Evolutionary conservation across 441 rosid species (phyloP).

Genomic region (Bocquillonia castaneifolia): DNA sequence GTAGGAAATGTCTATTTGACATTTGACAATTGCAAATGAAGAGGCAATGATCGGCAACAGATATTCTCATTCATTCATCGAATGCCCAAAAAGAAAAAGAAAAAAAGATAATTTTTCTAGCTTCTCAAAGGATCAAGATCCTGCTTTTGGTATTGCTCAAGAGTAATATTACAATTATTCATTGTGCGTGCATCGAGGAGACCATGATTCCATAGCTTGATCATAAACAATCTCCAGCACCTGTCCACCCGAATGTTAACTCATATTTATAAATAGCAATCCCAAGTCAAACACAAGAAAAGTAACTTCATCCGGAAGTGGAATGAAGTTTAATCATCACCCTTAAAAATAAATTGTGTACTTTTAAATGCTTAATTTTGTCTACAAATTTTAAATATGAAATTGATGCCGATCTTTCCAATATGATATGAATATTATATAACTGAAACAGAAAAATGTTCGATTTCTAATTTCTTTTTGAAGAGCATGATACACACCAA

Average conservation of each 20-base stretch:
- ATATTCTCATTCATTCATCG: background rate
- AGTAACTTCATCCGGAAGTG: background rate
- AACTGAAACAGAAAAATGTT: background rate
- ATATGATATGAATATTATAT: background rate
- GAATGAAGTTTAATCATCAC: background rate
- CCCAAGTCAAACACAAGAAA: background rate
- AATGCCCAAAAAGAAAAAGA: background rate
- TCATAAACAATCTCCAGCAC: conserved; percentile 95
- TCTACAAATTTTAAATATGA: no score
- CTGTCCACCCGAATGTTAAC: conserved; percentile 33
- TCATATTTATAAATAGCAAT: background rate
- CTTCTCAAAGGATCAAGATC: conserved; percentile 34
- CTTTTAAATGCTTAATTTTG: no score
- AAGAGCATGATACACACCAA: no score
- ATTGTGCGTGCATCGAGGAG: conserved; percentile 90
- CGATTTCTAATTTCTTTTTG: background rate
- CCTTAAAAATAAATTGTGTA: no score
- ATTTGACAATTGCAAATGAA: background rate
- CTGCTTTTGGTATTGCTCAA: conserved; percentile 52
- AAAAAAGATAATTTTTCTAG: conserved; percentile 17
- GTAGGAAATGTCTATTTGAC: background rate
- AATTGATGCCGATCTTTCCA: no score
- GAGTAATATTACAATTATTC: conserved; percentile 72
- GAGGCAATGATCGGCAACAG: background rate
- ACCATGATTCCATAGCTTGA: conserved; percentile 98